Base-by-base conservation (phyloP, 768 basidiomycete species). In the Collybiopsis confluens region DNA sequence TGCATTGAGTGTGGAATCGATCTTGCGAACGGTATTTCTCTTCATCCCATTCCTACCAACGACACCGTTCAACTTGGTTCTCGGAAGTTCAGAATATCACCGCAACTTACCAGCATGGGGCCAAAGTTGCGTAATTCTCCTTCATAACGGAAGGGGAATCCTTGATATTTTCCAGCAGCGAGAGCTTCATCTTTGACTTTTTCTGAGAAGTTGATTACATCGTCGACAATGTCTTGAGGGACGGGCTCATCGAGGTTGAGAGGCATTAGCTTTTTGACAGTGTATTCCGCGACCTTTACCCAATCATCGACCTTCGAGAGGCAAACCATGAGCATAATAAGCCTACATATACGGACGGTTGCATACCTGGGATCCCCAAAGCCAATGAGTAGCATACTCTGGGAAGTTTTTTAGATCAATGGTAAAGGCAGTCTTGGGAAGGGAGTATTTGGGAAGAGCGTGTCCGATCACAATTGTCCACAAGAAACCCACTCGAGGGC, bases 111-210 rank as follows among this genome's bases (percentile, higher is more conserved):
- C 42, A 54, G 36, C 53, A 54, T 58, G 16, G 56, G 56, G 7
- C 56, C 56, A 23, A 37, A 54, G 42, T 48, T 53, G 10, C 56
- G 53, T 3, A 54, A 37, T 38, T 58, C 53, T 37, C 56, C 56
- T 38, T 57, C 43, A 28, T 57, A 57, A 27, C 56, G 53, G 56
- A 54, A 58, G n/a, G 53, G 56, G 43, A 58, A 58, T 27, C 56
- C 56, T 38, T 54, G 56, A 13, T 54, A 46, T 24, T 58, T 54
- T n/a, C 56, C 56, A 26, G 54, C 53, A 18, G 56, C 54, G 27
- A 58, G 47, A 33, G 54, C 56, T 37, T 54, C 53, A 23, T 54
- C 24, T 42, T 58, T 58, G 48, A 58, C 47, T 21, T 50, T 54
- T 38, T 58, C 56, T 1, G 56, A 58, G 38, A 58, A 58, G 26